Evolutionary conservation across 176 grass and related monocot genomes (phyloP), one percentile per base, ranked within the genome.

Genomic region (Otatea glauca): DNA sequence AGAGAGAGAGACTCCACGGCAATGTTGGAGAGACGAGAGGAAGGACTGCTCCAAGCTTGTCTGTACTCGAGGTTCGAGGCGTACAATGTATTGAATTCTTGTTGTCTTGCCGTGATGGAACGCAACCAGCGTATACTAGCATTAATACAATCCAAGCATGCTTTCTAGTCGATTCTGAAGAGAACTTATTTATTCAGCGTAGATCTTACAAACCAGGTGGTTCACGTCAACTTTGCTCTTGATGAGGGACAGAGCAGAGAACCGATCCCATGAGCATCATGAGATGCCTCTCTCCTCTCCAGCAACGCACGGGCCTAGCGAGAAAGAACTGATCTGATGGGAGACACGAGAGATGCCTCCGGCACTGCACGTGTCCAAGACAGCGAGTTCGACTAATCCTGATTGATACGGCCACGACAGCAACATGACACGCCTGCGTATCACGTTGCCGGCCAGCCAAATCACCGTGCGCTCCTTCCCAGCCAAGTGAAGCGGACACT

Each of bases 291-390:
- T 41, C 6, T 43, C n/a, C 63, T 66, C 23, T 34, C 15, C 37
- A 4, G 38, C 50, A 23, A 18, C 5, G 79, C 41, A 16, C 18
- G 45, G 45, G 3, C 58, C 21, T 61, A 61, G 58, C 58, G 21
- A 61, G 11, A 10, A 27, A 4, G 17, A 23, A 10, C 29, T 16
- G 63, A 55, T 39, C 45, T 10, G 78, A 12, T 11, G 9, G 4
- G 21, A 24, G 23, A 11, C 53, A 24, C 16, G 25, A 27, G n/a
- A 61, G 60, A 63, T 63, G 23, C 3, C 50, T 45, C 51, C 53
- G 76, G 48, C 68, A 78, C 45, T 44, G 84, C 84, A 87, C 50
- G 74, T 87, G 84, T 83, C 65, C 11, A 0, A 24, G 59, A 83
- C 41, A 65, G 68, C 83, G 21, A 82, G 24, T 8, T 24, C 45